phyloP scores from a whole-genome alignment of 2,329 filamentous ascomycete genomes.

The Beauveria sp. region DNA sequence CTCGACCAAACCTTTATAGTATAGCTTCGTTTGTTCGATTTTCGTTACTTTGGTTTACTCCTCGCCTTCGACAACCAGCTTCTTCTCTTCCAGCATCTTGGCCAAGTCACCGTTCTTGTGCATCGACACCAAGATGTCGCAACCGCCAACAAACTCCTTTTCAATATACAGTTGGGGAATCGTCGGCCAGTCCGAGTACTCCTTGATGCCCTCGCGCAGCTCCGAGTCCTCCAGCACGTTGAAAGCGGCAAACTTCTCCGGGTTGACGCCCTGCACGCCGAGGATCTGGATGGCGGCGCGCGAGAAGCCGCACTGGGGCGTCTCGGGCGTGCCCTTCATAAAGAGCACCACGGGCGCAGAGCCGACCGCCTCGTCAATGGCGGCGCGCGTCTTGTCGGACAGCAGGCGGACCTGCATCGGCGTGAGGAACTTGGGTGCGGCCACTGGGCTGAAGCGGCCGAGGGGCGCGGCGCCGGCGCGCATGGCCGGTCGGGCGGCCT shows the following conservation, averaged over 20 bases:
- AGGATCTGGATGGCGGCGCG: conserved; percentile 91
- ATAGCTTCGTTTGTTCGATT: background rate
- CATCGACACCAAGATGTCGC: conserved; percentile 94
- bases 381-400: conserved; percentile 68
- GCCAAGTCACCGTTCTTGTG: conserved; percentile 91
- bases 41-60: conserved; percentile 22
- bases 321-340: conserved; percentile 98
- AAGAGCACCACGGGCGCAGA: conserved; percentile 93
- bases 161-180: conserved; percentile 95
- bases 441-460: background rate
- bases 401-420: conserved; percentile 56
- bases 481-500: conserved; percentile 28
- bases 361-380: conserved; percentile 83
- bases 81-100: conserved; percentile 86
- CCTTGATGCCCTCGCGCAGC: conserved; percentile 87
- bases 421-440: conserved; percentile 15
- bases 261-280: conserved; percentile 89
- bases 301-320: conserved; percentile 94
- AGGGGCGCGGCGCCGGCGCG: conserved; percentile 18
- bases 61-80: conserved; percentile 60
- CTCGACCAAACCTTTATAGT: background rate
- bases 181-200: conserved; percentile 98
- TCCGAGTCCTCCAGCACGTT: conserved; percentile 93
- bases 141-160: conserved; percentile 95
- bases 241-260: conserved; percentile 93